These are phyloP conservation scores for Spinacia oleracea DNA, from an alignment of 179 eudicot species.

Conservation along the genomic window DNA sequence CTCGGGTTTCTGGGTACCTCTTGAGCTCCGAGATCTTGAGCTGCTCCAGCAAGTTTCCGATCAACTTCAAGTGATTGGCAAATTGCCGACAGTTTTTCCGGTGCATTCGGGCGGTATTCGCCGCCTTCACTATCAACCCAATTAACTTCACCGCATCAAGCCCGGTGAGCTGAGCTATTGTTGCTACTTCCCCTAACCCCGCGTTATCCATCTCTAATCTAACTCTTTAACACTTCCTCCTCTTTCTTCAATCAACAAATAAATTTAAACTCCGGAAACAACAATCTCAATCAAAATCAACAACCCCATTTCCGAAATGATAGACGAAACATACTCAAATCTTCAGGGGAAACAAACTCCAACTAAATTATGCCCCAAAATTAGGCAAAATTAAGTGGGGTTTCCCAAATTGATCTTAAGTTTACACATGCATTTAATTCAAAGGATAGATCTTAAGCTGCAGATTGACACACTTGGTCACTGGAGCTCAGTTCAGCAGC, in stretches of 20 bases:
- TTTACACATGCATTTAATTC: slow-evolving; percentile 8
- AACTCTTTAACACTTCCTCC: not conserved
- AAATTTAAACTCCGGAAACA: not conserved
- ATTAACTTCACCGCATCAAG: slow-evolving; percentile 66
- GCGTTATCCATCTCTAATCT: slow-evolving; percentile 27
- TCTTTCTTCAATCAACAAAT: not conserved
- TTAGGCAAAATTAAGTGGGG: not conserved
- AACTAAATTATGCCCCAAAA: slow-evolving; percentile 9
- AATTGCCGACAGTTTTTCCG: slow-evolving; percentile 81
- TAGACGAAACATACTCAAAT: slow-evolving; percentile 30
- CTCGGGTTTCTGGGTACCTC: slow-evolving; percentile 79
- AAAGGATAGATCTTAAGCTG: slow-evolving; percentile 26
- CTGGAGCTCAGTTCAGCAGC: slow-evolving; percentile 24
- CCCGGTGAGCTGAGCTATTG: slow-evolving; percentile 65
- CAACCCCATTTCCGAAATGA: slow-evolving; percentile 26
- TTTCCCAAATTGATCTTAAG: not conserved
- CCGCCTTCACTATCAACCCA: slow-evolving; percentile 74
- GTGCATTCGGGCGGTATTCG: slow-evolving; percentile 83
- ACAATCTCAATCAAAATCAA: slow-evolving; percentile 15
- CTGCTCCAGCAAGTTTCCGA: slow-evolving; percentile 83
- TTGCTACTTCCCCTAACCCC: slow-evolving; percentile 29
- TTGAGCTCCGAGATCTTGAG: slow-evolving; percentile 79
- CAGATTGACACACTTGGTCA: slow-evolving; percentile 8
- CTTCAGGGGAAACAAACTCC: not conserved
- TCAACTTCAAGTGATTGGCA: slow-evolving; percentile 80